These are phyloP conservation scores for Blastobotrys raffinosifermentans DNA, from an alignment of 1,139 yeast genomes.

Conservation along the genomic window DNA sequence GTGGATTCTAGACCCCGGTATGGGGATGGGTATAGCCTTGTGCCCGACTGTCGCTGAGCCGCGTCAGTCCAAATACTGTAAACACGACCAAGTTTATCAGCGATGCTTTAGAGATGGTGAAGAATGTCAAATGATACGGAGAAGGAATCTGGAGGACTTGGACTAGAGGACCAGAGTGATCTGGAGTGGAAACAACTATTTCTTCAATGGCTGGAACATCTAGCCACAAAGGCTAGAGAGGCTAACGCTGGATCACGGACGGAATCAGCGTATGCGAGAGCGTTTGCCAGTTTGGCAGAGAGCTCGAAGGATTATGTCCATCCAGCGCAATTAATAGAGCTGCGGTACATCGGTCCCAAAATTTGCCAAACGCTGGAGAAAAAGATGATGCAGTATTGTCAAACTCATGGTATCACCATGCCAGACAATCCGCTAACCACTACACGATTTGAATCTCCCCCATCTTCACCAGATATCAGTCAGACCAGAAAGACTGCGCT, in stretches of 20 bases:
- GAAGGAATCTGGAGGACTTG: too few species aligned
- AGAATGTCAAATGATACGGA: too few species aligned
- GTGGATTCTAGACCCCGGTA: too few species aligned
- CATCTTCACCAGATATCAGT: constrained; percentile 15
- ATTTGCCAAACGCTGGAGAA: constrained; percentile 45
- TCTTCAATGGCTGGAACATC: constrained; percentile 49
- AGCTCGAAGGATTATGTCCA: constrained; percentile 42
- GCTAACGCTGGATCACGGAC: constrained; percentile 18
- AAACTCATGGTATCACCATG: constrained; percentile 35
- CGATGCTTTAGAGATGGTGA: too few species aligned
- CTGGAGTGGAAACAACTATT: constrained; percentile 37
- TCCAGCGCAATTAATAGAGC: constrained; percentile 45
- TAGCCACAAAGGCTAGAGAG: constrained; percentile 41
- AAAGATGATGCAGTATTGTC: constrained; percentile 43
- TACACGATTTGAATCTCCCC: constrained; percentile 9
- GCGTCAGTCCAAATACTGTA: too few species aligned
- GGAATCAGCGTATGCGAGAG: constrained; percentile 36
- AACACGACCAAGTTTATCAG: too few species aligned
- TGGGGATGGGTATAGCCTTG: too few species aligned
- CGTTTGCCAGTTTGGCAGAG: constrained; percentile 42
- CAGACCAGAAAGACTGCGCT: constrained; percentile 27
- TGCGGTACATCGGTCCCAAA: constrained; percentile 60
- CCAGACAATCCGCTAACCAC: constrained; percentile 33
- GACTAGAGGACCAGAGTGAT: too few species aligned
- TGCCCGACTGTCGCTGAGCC: too few species aligned